phyloP scores from a whole-genome alignment of 2,329 filamentous ascomycete genomes.

The Colletotrichum graminicola region DNA sequence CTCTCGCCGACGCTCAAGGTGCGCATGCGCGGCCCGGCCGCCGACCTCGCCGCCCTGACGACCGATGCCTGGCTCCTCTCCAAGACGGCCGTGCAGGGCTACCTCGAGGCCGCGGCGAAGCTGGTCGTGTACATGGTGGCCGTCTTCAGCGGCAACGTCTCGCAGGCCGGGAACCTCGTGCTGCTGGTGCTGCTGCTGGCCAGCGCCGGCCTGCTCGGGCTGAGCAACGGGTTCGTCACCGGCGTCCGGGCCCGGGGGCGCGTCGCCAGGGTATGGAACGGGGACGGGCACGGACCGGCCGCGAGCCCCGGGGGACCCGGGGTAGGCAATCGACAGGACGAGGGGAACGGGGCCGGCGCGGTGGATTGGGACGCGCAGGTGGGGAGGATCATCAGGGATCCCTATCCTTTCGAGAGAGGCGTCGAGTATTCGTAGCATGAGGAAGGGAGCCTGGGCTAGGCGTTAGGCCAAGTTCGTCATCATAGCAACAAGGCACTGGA shows the following conservation, averaged over 20 bases:
- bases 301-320: not conserved
- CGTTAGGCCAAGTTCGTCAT: no score
- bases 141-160: constrained; percentile 67
- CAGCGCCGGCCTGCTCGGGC: constrained; percentile 65
- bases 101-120: constrained; percentile 65
- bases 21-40: constrained; percentile 63
- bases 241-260: constrained; percentile 65
- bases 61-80: constrained; percentile 67
- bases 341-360: not conserved
- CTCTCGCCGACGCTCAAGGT: constrained; percentile 65
- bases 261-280: constrained; percentile 50
- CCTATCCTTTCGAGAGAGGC: constrained; percentile 27
- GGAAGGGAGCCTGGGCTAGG: no score
- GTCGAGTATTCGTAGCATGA: constrained; percentile 15
- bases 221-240: constrained; percentile 65
- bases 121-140: constrained; percentile 70
- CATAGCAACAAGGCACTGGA: no score
- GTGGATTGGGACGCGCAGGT: constrained; percentile 26
- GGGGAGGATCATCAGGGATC: constrained; percentile 23
- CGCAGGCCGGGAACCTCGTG: constrained; percentile 63
- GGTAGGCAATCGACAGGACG: constrained; percentile 5
- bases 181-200: constrained; percentile 64
- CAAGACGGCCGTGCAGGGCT: constrained; percentile 63
- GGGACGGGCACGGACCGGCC: not conserved
- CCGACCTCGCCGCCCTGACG: constrained; percentile 71